Conservation (phyloP, 768 basidiomycete genomes). For the Myochromella boudieri region DNA sequence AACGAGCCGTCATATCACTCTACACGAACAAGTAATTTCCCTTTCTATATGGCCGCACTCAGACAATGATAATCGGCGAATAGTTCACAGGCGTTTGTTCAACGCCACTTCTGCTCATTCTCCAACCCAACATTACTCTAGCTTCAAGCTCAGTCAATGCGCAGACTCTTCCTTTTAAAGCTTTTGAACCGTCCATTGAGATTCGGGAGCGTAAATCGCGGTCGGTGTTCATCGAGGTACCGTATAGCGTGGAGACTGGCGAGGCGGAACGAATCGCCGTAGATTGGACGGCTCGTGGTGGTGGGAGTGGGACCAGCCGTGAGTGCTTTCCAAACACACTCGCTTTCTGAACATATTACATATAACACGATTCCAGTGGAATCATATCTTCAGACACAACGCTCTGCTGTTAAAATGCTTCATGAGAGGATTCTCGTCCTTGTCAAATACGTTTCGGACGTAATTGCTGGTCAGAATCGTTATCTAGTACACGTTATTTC, state of each 20-base stretch:
- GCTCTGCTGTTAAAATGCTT: constrained; percentile 96
- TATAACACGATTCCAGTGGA: constrained; percentile 57
- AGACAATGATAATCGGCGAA: constrained; percentile 3
- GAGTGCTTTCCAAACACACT: constrained; percentile 24
- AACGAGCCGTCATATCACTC: constrained; percentile 68
- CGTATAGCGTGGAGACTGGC: constrained; percentile 92
- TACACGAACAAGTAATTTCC: constrained; percentile 78
- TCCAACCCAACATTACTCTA: constrained; percentile 24
- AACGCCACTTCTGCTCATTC: constrained; percentile 83
- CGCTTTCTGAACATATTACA: not conserved
- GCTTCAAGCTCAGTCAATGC: constrained; percentile 39
- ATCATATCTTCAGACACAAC: constrained; percentile 86
- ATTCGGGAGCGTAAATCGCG: constrained; percentile 76
- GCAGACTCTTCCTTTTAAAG: constrained; percentile 83
- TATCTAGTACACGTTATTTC: not conserved
- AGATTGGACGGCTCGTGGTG: constrained; percentile 89
- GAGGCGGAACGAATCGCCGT: constrained; percentile 99
- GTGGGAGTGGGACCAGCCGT: constrained; percentile 81
- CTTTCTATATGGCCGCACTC: not conserved
- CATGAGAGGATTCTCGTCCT: constrained; percentile 87
- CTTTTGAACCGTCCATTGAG: constrained; percentile 92
- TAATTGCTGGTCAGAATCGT: constrained; percentile 61
- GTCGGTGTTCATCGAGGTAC: constrained; percentile 79
- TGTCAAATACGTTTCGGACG: constrained; percentile 81
- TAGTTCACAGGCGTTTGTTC: constrained; percentile 87